These are phyloP conservation scores for Anacardium occidentale DNA, from an alignment of 345 rosid species.

Conservation along the genomic window DNA sequence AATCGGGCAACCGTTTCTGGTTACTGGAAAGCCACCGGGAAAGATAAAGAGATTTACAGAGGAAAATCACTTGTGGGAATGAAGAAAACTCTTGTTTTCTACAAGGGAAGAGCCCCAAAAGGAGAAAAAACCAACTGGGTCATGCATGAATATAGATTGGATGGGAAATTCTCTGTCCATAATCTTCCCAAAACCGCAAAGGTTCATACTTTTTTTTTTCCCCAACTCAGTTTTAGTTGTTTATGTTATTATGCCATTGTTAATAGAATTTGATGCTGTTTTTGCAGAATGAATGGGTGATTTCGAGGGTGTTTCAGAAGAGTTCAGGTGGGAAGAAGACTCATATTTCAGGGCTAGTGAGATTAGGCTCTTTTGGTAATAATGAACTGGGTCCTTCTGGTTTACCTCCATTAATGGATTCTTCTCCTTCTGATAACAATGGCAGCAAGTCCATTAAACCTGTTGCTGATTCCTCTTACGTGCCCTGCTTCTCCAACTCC, in stretches of 20 bases:
- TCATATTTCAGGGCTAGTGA: constrained; percentile 48
- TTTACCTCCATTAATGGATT: constrained; percentile 68
- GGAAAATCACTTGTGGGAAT: constrained; percentile 81
- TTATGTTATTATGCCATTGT: neutral
- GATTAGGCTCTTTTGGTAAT: constrained; percentile 40
- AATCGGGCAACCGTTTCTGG: constrained; percentile 89
- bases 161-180: constrained; percentile 66
- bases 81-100: constrained; percentile 94
- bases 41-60: constrained; percentile 75
- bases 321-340: constrained; percentile 64
- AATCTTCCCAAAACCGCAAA: constrained; percentile 78
- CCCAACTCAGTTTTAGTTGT: neutral
- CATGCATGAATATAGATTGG: constrained; percentile 85
- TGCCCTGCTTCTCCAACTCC: constrained; percentile 92
- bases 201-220: constrained; percentile 33
- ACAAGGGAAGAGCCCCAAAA: constrained; percentile 88
- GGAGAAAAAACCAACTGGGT: constrained; percentile 88
- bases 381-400: constrained; percentile 43
- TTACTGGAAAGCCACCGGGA: constrained; percentile 97
- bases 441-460: constrained; percentile 31
- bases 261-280: constrained; percentile 2
- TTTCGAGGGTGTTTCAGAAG: constrained; percentile 85
- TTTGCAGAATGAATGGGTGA: constrained; percentile 89
- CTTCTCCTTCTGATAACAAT: constrained; percentile 29
- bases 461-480: constrained; percentile 41